Base-by-base conservation (phyloP, 1,139 yeast genomes). In the Suhomyces guaymorum region DNA sequence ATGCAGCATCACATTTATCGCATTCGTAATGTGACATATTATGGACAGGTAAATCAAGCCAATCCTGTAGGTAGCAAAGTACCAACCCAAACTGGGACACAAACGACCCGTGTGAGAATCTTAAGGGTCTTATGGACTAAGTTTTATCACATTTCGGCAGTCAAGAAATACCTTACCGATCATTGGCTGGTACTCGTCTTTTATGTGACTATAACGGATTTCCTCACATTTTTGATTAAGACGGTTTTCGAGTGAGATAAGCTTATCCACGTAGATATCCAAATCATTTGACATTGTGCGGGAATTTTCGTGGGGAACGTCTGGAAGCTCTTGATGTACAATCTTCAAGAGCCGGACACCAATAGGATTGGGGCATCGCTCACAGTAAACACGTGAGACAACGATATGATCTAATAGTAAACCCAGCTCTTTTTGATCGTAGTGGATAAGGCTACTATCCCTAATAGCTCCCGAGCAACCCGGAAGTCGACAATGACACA, bases 271-370 rank as follows among this genome's bases (percentile, higher is more conserved):
- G 21, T 35, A 49, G 11, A 30, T 19, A 8, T 36, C 36, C 12
- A 46, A 30, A 12, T 32, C 51, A 24, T 18, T 24, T n/a, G 32
- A 24, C 4, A 4, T 14, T 8, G 12, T 9, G 3, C 15, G 12
- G 12, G 12, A n/a, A 17, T 23, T 17, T 16, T 29, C 17, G n/a
- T 9, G 13, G 8, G 21, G 11, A 5, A 40, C 28, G 9, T 23
- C 15, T 14, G 22, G 16, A 1, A 41, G 41, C 6, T 27, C 13
- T 11, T 25, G 24, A 4, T 41, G 35, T n/a, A 35, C 38, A 18
- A 44, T 28, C 9, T 35, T 36, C 11, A 44, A 35, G 3, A 52
- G 35, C 27, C 42, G 44, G 28, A 45, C 48, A 5, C 58, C 56
- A 11, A 52, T 31, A 7, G 42, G 37, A n/a, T 37, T 43, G 17